phyloP scores from a whole-genome alignment of 2,329 filamentous ascomycete species.

The Canariomyces notabilis region DNA sequence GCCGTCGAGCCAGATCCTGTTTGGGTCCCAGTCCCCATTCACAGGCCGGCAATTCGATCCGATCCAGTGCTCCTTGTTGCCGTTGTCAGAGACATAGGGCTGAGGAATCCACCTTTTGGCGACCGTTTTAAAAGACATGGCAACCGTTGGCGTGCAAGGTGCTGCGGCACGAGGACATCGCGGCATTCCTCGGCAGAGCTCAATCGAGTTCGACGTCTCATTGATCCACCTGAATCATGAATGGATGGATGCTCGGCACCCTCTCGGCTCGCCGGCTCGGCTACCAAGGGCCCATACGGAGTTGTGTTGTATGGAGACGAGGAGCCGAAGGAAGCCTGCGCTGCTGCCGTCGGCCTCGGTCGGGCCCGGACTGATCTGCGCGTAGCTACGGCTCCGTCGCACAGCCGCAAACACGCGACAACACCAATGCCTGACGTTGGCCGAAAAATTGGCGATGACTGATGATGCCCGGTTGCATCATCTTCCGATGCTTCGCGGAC shows the following conservation, averaged over 20 bases:
- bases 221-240: not conserved
- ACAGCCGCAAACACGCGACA: not conserved
- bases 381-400: slow-evolving; percentile 1
- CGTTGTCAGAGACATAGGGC: not conserved
- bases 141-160: too few relatives aligned
- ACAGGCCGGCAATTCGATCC: not conserved
- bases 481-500: too few relatives aligned
- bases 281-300: slow-evolving; percentile 1
- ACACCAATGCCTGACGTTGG: not conserved
- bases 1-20: not conserved
- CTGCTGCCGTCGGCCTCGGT: slow-evolving; percentile 2
- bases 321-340: not conserved
- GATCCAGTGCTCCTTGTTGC: not conserved
- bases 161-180: not conserved
- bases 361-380: slow-evolving; percentile 7
- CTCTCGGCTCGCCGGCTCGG: not conserved
- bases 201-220: not conserved
- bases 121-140: too few relatives aligned
- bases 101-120: not conserved
- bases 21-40: slow-evolving; percentile 3
- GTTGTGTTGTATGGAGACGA: too few relatives aligned
- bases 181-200: not conserved
- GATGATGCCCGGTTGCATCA: not conserved
- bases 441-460: too few relatives aligned
- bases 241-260: not conserved